phyloP scores from a whole-genome alignment of 352 stramenopile genomes.

The Globisporangium canariense region DNA sequence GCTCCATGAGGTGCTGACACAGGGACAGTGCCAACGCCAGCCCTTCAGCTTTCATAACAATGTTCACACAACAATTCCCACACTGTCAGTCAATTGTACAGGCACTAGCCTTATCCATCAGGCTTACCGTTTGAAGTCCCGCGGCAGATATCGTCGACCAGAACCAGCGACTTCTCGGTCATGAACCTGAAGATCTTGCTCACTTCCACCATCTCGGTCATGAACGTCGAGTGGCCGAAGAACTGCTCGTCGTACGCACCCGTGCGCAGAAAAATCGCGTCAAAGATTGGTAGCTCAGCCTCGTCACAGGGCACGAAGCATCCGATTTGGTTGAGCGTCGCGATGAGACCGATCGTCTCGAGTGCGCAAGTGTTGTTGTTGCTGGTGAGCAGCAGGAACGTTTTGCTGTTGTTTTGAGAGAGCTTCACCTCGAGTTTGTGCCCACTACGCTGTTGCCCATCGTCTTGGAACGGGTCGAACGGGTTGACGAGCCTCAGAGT shows the following conservation, averaged over 20 bases:
- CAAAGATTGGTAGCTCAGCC: constrained; percentile 39
- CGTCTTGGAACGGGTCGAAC: constrained; percentile 12
- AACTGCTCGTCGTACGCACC: constrained; percentile 49
- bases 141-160: constrained; percentile 55
- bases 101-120: background rate
- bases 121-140: constrained; percentile 34
- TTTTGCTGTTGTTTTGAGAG: constrained; percentile 13
- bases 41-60: constrained; percentile 25
- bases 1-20: constrained; percentile 30
- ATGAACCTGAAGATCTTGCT: constrained; percentile 30
- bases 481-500: constrained; percentile 21
- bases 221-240: constrained; percentile 45
- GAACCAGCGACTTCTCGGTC: constrained; percentile 32
- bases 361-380: constrained; percentile 8
- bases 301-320: constrained; percentile 53
- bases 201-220: constrained; percentile 56
- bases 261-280: constrained; percentile 35
- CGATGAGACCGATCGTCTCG: constrained; percentile 26
- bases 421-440: constrained; percentile 11
- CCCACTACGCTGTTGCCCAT: background rate
- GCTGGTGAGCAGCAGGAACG: constrained; percentile 27
- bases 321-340: constrained; percentile 52
- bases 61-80: background rate
- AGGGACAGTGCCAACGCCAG: constrained; percentile 29
- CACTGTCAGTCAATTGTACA: background rate